Percentiles rank a stretch among this genome's conserved stretches.
Evolutionary conservation across 2,329 filamentous ascomycete species (phyloP).

Genomic region (Fusarium temperatum): DNA sequence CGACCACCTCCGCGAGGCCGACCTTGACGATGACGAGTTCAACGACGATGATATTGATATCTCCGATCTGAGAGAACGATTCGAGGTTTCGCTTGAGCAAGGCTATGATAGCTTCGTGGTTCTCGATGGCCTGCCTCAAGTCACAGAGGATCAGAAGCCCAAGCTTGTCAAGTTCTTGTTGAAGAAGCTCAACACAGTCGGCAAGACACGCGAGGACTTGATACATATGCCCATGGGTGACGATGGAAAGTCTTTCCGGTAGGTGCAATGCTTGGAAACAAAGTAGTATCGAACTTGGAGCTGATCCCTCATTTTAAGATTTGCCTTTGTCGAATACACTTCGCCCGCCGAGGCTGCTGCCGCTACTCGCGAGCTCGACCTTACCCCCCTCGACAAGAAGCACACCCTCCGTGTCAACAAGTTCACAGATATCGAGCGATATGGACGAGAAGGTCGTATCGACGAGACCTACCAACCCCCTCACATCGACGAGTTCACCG

Average conservation of each 20-base stretch:
- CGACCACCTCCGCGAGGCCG: conserved; percentile 89
- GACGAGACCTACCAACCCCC: conserved; percentile 90
- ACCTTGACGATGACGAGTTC: conserved; percentile 84
- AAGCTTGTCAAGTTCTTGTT: conserved; percentile 97
- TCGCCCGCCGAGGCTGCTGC: conserved; percentile 88
- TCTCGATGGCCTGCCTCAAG: conserved; percentile 89
- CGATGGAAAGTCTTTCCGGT: conserved; percentile 87
- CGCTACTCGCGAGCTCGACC: conserved; percentile 88
- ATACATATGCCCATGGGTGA: conserved; percentile 95
- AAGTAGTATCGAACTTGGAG: background rate
- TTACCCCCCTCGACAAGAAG: conserved; percentile 91
- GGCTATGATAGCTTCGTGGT: conserved; percentile 97
- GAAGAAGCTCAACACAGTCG: conserved; percentile 89
- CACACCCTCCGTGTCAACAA: conserved; percentile 97
- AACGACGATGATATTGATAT: conserved; percentile 96
- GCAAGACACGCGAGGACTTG: conserved; percentile 84
- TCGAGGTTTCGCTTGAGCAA: conserved; percentile 94
- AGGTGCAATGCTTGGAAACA: conserved; percentile 47
- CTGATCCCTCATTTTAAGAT: conserved; percentile 61
- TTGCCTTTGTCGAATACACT: conserved; percentile 96
- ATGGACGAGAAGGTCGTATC: conserved; percentile 90
- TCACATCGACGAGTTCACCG: conserved; percentile 82
- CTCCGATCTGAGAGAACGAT: conserved; percentile 92
- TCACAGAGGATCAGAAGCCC: conserved; percentile 88
- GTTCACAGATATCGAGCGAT: conserved; percentile 96